phyloP scores from a whole-genome alignment of 305 asterid species.

The Solanum hybrid region DNA sequence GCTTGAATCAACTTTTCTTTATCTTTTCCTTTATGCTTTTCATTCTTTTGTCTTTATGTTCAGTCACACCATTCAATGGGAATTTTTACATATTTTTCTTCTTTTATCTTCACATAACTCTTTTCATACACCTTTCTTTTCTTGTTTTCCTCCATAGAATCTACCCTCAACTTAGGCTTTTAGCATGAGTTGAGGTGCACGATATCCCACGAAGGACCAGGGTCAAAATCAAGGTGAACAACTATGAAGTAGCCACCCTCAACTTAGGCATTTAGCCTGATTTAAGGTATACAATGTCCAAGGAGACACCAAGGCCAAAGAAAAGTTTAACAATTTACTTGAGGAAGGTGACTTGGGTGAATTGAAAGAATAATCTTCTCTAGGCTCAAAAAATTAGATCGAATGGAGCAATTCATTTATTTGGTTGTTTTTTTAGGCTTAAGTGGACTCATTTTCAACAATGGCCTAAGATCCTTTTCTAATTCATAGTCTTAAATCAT shows the following conservation, averaged over 20 bases:
- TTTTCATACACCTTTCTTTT: neutral
- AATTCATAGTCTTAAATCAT: neutral
- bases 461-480: neutral
- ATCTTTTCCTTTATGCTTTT: neutral
- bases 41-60: neutral
- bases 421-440: neutral
- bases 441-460: neutral
- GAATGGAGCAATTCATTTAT: neutral
- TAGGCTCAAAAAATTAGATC: neutral
- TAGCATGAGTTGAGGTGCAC: neutral
- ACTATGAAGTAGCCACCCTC: neutral
- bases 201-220: neutral
- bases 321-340: neutral
- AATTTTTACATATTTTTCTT: neutral
- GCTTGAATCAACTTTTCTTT: neutral
- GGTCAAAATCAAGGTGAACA: neutral
- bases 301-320: neutral
- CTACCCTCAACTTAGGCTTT: neutral
- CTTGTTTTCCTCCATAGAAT: neutral
- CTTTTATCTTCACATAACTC: neutral
- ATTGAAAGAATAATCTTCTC: neutral
- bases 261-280: neutral
- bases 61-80: neutral
- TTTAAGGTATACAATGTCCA: neutral
- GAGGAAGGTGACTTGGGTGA: neutral